phyloP scores from a whole-genome alignment of 176 grass and related monocot species.

The Phoenix roebelenii region DNA sequence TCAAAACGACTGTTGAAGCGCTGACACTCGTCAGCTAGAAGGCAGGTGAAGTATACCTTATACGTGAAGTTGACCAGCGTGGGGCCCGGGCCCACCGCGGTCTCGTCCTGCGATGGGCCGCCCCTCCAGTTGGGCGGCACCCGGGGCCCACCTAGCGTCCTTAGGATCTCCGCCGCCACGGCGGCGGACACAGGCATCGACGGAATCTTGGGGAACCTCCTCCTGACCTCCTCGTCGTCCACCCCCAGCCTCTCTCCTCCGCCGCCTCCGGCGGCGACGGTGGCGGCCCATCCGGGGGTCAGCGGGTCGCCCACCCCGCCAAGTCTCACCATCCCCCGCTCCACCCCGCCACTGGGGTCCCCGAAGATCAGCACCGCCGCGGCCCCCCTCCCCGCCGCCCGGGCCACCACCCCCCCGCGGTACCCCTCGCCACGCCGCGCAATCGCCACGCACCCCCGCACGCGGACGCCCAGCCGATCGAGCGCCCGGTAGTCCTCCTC shows the following conservation, averaged over 20 bases:
- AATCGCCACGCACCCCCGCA: constrained; percentile 41
- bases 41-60: constrained; percentile 27
- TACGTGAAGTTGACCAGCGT: constrained; percentile 77
- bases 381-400: constrained; percentile 51
- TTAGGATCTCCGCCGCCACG: constrained; percentile 43
- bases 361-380: constrained; percentile 59
- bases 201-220: constrained; percentile 60
- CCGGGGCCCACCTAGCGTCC: constrained; percentile 41
- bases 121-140: constrained; percentile 40
- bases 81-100: constrained; percentile 55
- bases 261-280: neutral
- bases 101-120: neutral
- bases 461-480: constrained; percentile 35
- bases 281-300: constrained; percentile 74
- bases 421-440: constrained; percentile 47
- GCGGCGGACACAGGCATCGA: constrained; percentile 70
- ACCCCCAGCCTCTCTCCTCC: constrained; percentile 38
- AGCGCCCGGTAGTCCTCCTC: constrained; percentile 58
- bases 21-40: too few species aligned
- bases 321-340: constrained; percentile 68
- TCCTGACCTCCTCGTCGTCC: constrained; percentile 33
- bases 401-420: constrained; percentile 57
- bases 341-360: constrained; percentile 50
- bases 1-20: too few species aligned
- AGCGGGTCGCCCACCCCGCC: constrained; percentile 67